These are phyloP conservation scores for Cladorrhinum sp. DNA, from an alignment of 2,329 filamentous ascomycete genomes.

Conservation along the genomic window DNA sequence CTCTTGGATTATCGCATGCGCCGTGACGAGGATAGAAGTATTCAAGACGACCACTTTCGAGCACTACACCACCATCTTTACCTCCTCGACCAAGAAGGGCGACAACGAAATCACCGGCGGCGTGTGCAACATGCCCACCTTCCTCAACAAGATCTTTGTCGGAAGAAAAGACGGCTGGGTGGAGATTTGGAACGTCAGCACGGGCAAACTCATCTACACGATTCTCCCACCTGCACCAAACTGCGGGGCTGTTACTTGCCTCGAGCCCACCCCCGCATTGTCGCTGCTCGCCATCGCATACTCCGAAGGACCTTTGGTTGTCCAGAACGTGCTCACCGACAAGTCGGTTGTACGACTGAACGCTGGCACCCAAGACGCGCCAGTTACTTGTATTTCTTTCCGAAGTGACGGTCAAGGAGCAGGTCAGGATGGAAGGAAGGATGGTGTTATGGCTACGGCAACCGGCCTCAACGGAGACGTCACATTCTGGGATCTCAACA, in stretches of 20 bases:
- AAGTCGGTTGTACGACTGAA: slow-evolving; percentile 68
- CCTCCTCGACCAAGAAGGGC: slow-evolving; percentile 52
- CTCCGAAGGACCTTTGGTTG: slow-evolving; percentile 69
- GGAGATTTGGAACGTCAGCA: slow-evolving; percentile 97
- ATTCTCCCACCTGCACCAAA: slow-evolving; percentile 72
- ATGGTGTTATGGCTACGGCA: slow-evolving; percentile 92
- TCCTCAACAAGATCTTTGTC: slow-evolving; percentile 92
- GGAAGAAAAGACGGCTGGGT: slow-evolving; percentile 84
- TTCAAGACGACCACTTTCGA: slow-evolving; percentile 83
- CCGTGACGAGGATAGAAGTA: slow-evolving; percentile 73
- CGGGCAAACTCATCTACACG: slow-evolving; percentile 85
- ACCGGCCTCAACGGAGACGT: slow-evolving; percentile 78
- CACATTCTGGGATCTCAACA: slow-evolving; percentile 93
- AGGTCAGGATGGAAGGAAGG: slow-evolving; percentile 77
- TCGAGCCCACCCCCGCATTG: slow-evolving; percentile 80
- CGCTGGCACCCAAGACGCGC: slow-evolving; percentile 60
- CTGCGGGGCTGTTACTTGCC: slow-evolving; percentile 78
- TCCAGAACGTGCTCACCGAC: slow-evolving; percentile 80
- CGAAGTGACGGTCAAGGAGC: slow-evolving; percentile 85
- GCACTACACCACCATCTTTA: slow-evolving; percentile 82
- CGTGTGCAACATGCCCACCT: slow-evolving; percentile 87
- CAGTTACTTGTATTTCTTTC: slow-evolving; percentile 83
- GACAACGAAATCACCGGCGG: slow-evolving; percentile 72
- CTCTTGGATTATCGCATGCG: slow-evolving; percentile 83
- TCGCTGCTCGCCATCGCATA: slow-evolving; percentile 88